phyloP scores from a whole-genome alignment of 164 flowering plant species.

The Saururus chinensis region DNA sequence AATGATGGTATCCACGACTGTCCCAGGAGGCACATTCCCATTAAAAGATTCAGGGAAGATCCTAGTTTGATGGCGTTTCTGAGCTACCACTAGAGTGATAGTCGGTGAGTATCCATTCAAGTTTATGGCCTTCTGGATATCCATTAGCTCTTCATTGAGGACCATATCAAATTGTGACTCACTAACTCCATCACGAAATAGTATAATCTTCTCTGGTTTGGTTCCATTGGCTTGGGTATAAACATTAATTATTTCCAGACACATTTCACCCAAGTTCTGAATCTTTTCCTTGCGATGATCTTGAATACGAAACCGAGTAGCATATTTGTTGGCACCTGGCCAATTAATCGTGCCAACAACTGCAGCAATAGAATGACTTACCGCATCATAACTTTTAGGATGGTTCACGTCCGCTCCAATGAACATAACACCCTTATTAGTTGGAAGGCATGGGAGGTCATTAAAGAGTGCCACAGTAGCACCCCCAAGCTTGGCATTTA shows the following conservation, averaged over 20 bases:
- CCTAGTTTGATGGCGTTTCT: constrained; percentile 69
- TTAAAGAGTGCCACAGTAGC: constrained; percentile 53
- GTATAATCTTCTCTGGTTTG: constrained; percentile 44
- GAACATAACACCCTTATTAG: constrained; percentile 45
- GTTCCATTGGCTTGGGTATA: constrained; percentile 31
- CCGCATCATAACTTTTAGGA: constrained; percentile 31
- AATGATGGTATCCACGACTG: constrained; percentile 56
- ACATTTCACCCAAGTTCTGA: constrained; percentile 41
- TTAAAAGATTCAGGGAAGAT: constrained; percentile 28
- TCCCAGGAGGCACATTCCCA: constrained; percentile 57
- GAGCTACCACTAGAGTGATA: constrained; percentile 62
- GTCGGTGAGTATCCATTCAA: constrained; percentile 31
- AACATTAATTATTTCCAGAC: constrained; percentile 42
- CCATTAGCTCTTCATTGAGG: constrained; percentile 46
- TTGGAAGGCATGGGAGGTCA: constrained; percentile 29
- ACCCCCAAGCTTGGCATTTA: constrained; percentile 84
- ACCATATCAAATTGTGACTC: constrained; percentile 79
- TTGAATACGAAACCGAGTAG: constrained; percentile 46
- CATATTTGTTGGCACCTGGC: constrained; percentile 78
- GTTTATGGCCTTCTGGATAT: constrained; percentile 19
- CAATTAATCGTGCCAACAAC: constrained; percentile 71
- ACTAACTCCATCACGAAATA: constrained; percentile 87
- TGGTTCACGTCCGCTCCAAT: constrained; percentile 91
- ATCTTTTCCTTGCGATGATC: constrained; percentile 40
- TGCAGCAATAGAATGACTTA: constrained; percentile 68